Evolutionary conservation across 2,329 filamentous ascomycete genomes (phyloP).

Genomic region (Phialemonium atrogriseum): DNA sequence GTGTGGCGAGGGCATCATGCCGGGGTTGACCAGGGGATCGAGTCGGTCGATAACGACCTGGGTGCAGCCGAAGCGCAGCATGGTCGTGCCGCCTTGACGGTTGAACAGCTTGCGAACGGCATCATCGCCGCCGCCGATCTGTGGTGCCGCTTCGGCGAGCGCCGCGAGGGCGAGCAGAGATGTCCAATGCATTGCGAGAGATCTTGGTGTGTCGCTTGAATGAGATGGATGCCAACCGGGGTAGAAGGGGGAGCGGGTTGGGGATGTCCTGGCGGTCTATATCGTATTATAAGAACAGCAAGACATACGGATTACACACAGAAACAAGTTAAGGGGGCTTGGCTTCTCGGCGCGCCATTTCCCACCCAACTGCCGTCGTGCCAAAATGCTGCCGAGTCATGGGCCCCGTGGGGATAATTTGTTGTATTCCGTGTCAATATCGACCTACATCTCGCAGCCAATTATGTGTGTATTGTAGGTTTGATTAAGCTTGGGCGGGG

Average conservation of each 20-base stretch:
- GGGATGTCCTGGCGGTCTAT: background rate
- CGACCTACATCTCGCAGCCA: background rate
- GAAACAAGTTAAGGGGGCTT: background rate
- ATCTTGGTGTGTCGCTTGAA: background rate
- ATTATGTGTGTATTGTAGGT: background rate
- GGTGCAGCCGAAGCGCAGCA: constrained; percentile 34
- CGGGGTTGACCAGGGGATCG: constrained; percentile 29
- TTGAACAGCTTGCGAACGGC: background rate
- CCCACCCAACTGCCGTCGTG: background rate
- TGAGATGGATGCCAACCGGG: background rate
- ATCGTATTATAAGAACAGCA: background rate
- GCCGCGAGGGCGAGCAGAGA: constrained; percentile 20
- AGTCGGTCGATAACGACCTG: constrained; percentile 38
- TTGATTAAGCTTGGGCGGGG: background rate
- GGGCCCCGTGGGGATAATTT: background rate
- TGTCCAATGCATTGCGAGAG: constrained; percentile 20
- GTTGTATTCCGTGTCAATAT: too few relatives aligned
- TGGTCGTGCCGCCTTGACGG: constrained; percentile 14
- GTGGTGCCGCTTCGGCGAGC: constrained; percentile 19
- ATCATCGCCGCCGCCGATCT: constrained; percentile 14
- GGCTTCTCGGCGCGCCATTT: background rate
- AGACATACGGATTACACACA: too few relatives aligned
- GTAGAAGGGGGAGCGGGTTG: background rate
- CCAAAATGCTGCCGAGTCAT: background rate
- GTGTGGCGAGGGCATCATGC: constrained; percentile 40